Conservation (phyloP, 345 rosid genomes). For the Eucalyptus victrix region DNA sequence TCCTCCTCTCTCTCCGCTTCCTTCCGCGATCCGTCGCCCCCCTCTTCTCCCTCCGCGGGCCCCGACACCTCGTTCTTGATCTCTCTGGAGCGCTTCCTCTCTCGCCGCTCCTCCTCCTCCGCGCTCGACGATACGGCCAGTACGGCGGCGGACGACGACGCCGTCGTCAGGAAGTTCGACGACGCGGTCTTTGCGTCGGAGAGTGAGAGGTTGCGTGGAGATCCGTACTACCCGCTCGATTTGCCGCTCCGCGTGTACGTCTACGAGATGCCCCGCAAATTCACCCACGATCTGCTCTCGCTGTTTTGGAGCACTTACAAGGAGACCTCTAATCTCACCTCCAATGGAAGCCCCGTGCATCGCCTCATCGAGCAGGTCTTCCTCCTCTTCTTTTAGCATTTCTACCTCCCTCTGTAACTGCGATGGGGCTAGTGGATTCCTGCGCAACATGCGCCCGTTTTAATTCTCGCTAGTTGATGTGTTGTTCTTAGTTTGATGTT, state of each 20-base stretch:
- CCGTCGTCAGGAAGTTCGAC: constrained; percentile 21
- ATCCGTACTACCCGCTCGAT: constrained; percentile 33
- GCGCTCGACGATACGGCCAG: constrained; percentile 17
- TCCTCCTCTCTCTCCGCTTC: constrained; percentile 8
- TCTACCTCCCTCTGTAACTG: neutral
- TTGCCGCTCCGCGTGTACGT: constrained; percentile 72
- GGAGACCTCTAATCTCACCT: constrained; percentile 74
- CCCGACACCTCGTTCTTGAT: constrained; percentile 53
- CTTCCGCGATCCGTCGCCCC: neutral
- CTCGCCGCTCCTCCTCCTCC: neutral
- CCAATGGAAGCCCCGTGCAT: constrained; percentile 97
- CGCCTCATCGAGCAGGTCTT: constrained; percentile 81
- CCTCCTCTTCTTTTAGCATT: neutral
- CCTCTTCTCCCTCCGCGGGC: neutral
- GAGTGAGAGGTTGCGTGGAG: constrained; percentile 18
- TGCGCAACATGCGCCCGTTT: neutral
- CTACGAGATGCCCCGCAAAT: constrained; percentile 81
- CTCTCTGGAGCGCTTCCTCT: constrained; percentile 57
- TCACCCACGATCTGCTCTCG: constrained; percentile 76
- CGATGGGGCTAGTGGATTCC: neutral
- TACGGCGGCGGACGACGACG: constrained; percentile 9
- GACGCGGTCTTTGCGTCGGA: constrained; percentile 25
- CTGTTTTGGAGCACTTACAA: constrained; percentile 57
- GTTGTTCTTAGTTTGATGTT: neutral
- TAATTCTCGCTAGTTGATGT: neutral